Evolutionary conservation across 2,329 filamentous ascomycete species (phyloP).

Genomic region (Pyrenochaeta sp.): DNA sequence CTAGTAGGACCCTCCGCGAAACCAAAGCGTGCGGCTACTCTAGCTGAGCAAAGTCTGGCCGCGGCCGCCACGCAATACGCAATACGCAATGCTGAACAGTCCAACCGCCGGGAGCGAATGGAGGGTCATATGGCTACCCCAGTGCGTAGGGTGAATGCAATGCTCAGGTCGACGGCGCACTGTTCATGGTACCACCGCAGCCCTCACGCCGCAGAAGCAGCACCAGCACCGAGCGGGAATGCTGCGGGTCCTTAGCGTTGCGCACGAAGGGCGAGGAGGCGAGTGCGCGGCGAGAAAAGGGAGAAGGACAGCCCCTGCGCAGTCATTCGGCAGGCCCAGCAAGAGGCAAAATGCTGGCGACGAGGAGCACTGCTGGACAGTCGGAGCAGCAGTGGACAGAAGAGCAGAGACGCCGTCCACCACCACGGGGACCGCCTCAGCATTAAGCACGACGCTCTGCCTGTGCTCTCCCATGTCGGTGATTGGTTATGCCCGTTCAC

Average conservation of each 20-base stretch:
- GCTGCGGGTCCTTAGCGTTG: slow-evolving; percentile 29
- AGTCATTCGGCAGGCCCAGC: slow-evolving; percentile 4
- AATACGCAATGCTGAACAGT: slow-evolving; percentile 13
- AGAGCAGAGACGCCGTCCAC: slow-evolving; percentile 23
- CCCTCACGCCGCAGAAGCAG: slow-evolving; percentile 27
- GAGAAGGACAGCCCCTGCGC: slow-evolving; percentile 6
- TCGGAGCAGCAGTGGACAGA: slow-evolving; percentile 24
- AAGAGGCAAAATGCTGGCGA: neutral
- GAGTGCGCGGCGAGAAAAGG: slow-evolving; percentile 20
- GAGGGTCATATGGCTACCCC: slow-evolving; percentile 2
- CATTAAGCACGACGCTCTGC: slow-evolving; percentile 39
- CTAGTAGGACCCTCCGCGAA: slow-evolving; percentile 4
- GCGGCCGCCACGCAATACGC: slow-evolving; percentile 29
- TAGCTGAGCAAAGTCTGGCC: slow-evolving; percentile 25
- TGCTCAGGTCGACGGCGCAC: slow-evolving; percentile 15
- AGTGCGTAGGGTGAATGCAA: slow-evolving; percentile 4
- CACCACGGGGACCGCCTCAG: slow-evolving; percentile 36
- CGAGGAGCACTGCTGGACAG: slow-evolving; percentile 17
- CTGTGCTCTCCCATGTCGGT: slow-evolving; percentile 25
- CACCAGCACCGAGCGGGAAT: slow-evolving; percentile 22
- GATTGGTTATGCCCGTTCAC: slow-evolving; percentile 32
- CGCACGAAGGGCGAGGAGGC: slow-evolving; percentile 24
- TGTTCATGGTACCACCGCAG: slow-evolving; percentile 42
- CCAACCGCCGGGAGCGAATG: neutral
- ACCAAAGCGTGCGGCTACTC: slow-evolving; percentile 8